Evolutionary conservation across 2,329 filamentous ascomycete genomes (phyloP).

Genomic region (Rasamsonia emersonii): DNA sequence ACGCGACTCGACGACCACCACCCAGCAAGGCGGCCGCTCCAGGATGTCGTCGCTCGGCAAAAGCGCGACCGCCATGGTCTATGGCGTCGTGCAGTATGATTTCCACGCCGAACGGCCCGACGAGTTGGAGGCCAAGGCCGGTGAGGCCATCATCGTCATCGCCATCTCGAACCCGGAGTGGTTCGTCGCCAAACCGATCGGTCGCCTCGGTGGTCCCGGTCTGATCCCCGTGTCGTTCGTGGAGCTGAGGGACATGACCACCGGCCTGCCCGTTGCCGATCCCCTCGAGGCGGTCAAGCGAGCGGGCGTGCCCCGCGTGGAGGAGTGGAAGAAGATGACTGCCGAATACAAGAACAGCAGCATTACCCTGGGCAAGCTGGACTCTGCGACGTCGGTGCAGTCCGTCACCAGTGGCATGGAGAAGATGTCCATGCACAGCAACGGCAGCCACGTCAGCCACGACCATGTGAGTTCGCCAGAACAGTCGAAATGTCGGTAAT

Average conservation of each 20-base stretch:
- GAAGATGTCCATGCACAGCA: slow-evolving; percentile 65
- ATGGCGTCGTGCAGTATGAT: slow-evolving; percentile 94
- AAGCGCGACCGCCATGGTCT: slow-evolving; percentile 72
- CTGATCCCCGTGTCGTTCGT: slow-evolving; percentile 95
- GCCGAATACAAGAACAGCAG: slow-evolving; percentile 99
- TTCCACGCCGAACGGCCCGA: slow-evolving; percentile 93
- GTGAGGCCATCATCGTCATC: slow-evolving; percentile 96
- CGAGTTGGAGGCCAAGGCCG: slow-evolving; percentile 88
- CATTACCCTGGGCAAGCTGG: slow-evolving; percentile 89
- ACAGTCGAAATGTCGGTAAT: slow-evolving; percentile 10
- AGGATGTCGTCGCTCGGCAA: slow-evolving; percentile 43
- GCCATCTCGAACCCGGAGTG: slow-evolving; percentile 97
- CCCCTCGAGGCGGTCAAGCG: slow-evolving; percentile 75
- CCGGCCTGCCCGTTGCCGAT: slow-evolving; percentile 72
- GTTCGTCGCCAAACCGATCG: slow-evolving; percentile 99
- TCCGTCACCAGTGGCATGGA: slow-evolving; percentile 64
- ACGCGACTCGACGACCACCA: slow-evolving; percentile 26
- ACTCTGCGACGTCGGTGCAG: slow-evolving; percentile 40
- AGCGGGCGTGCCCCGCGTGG: slow-evolving; percentile 86
- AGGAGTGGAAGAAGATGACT: slow-evolving; percentile 99
- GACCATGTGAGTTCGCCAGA: slow-evolving; percentile 42
- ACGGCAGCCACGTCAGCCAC: slow-evolving; percentile 40
- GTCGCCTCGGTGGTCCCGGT: slow-evolving; percentile 85
- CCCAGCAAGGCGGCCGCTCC: slow-evolving; percentile 24
- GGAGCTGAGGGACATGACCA: slow-evolving; percentile 89